Evolutionary conservation across 306 rosid genomes (phyloP), one percentile per base, ranked within the genome.

Genomic region (Fragaria iinumae): DNA sequence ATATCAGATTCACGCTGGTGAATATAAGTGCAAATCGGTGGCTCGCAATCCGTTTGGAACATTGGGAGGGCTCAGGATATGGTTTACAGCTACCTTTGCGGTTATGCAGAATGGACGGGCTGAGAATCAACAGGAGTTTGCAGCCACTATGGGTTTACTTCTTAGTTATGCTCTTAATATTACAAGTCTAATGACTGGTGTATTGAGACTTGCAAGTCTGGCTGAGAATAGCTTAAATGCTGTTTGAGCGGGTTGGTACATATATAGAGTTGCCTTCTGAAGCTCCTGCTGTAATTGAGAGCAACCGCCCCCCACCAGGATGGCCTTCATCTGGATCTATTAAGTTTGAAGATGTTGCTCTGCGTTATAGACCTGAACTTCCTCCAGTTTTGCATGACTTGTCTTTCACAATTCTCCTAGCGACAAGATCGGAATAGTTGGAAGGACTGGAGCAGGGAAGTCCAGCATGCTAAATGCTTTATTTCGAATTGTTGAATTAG

Each of bases 101-200:
- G 89, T 86, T n/a, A 18, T 86, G 86, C 84, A 86, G 75, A 86
- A 86, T 63, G 86, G 84, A 56, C 77, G 84, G 80, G 86, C 86
- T 49, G 83, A 63, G 23, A 83, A 86, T 76, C 86, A 77, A 79
- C 56, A 80, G 73, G 86, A 69, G 66, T 86, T 86, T 70, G 89
- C 89, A 18, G 83, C 89, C 64, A 86, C 89, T 23, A 86, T 86
- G 86, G 89, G 89, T 77, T 81, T 86, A 6, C 86, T 86, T 70
- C 89, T 86, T 70, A 94, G 96, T 80, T 91, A 94, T 82, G 93
- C 97, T 72, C 86, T 91, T 82, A 94, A 89, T 79, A 94, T 94
- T 74, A 94, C 98, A 25, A 84, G 76, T 72, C 86, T 94, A 76
- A 83, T 92, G 74, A 94, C 97, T 16, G 90, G 38, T 70, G 98